phyloP scores from a whole-genome alignment of 2,329 filamentous ascomycete species.

The Corynespora cassiicola region DNA sequence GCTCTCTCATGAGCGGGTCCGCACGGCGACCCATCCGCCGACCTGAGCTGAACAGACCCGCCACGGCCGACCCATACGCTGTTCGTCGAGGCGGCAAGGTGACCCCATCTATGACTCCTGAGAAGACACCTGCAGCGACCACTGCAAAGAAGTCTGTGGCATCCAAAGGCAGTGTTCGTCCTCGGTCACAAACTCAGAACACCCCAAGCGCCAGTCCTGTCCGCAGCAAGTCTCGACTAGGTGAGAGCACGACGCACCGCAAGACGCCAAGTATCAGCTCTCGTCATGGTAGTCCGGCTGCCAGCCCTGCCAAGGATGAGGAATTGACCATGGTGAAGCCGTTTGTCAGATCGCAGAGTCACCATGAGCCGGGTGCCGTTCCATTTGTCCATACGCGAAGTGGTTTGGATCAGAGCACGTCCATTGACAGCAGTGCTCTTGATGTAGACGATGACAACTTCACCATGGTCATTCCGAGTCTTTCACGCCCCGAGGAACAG shows the following conservation, averaged over 20 bases:
- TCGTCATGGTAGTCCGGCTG: slow-evolving; percentile 37
- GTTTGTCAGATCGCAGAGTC: slow-evolving; percentile 43
- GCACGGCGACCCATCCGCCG: slow-evolving; percentile 58
- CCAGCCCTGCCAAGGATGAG: slow-evolving; percentile 50
- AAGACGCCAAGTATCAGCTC: slow-evolving; percentile 37
- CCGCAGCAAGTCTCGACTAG: slow-evolving; percentile 44
- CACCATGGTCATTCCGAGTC: slow-evolving; percentile 58
- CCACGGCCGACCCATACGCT: slow-evolving; percentile 62
- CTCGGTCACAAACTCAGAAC: slow-evolving; percentile 40
- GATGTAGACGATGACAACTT: slow-evolving; percentile 56
- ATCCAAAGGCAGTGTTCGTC: slow-evolving; percentile 36
- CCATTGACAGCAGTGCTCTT: slow-evolving; percentile 46
- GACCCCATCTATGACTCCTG: slow-evolving; percentile 55
- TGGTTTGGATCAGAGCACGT: slow-evolving; percentile 45
- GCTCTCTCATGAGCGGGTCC: slow-evolving; percentile 64
- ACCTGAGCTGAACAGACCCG: slow-evolving; percentile 56
- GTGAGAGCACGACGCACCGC: slow-evolving; percentile 31
- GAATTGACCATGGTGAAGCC: slow-evolving; percentile 57
- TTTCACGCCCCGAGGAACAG: slow-evolving; percentile 36
- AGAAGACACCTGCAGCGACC: slow-evolving; percentile 50
- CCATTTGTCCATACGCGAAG: slow-evolving; percentile 46
- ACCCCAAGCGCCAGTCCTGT: slow-evolving; percentile 44
- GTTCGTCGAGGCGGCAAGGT: slow-evolving; percentile 45
- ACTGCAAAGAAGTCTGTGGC: slow-evolving; percentile 44
- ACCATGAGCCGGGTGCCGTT: slow-evolving; percentile 30